These are phyloP conservation scores for Cardiospermum halicacabum DNA, from an alignment of 345 rosid species.

Conservation along the genomic window DNA sequence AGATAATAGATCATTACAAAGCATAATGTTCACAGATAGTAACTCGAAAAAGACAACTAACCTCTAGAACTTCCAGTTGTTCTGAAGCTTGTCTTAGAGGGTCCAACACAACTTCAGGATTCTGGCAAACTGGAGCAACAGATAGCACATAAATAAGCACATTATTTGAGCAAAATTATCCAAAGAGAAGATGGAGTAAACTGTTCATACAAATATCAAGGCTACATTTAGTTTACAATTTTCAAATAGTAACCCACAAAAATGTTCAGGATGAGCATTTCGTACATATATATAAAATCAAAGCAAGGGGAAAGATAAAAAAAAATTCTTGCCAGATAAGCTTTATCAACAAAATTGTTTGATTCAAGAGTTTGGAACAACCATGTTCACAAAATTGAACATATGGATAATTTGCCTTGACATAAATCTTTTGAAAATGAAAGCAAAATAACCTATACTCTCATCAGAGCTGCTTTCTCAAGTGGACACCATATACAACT, in stretches of 20 bases:
- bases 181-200: not conserved
- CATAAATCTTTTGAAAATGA: no score
- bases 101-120: slow-evolving; percentile 64
- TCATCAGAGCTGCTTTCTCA: not conserved
- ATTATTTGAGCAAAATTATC: slow-evolving; percentile 3
- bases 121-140: slow-evolving; percentile 45
- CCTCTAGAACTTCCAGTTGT: slow-evolving; percentile 79
- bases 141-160: not conserved
- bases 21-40: not conserved
- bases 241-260: not conserved
- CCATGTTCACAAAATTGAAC: no score
- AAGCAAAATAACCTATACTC: no score
- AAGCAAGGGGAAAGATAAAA: not conserved
- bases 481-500: not conserved
- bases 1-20: no score
- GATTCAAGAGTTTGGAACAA: no score
- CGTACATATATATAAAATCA: not conserved
- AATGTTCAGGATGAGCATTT: not conserved
- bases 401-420: no score
- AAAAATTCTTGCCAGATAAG: not conserved
- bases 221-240: not conserved
- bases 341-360: not conserved
- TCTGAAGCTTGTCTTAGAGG: slow-evolving; percentile 78
- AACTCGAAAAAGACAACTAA: slow-evolving; percentile 26
- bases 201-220: not conserved